These are phyloP conservation scores for Ganoderma sp. DNA, from an alignment of 1,284 basidiomycete genomes.

Conservation along the genomic window DNA sequence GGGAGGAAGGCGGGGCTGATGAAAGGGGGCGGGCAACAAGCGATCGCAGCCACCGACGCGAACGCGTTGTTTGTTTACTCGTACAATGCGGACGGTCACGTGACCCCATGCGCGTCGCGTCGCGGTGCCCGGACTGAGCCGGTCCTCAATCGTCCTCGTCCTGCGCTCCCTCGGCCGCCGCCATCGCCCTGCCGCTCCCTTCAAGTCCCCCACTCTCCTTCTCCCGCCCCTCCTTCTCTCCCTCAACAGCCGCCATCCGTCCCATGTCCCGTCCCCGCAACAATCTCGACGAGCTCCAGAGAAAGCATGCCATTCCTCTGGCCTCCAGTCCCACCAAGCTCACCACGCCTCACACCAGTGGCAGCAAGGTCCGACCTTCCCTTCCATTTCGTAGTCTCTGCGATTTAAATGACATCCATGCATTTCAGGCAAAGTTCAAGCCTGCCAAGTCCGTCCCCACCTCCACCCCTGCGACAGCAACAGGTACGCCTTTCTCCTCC, in stretches of 20 bases:
- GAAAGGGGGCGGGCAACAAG: background rate
- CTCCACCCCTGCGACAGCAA: conserved; percentile 21
- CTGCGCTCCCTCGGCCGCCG: conserved; percentile 25
- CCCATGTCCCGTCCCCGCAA: conserved; percentile 42
- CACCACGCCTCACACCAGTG: conserved; percentile 15
- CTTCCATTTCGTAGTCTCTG: background rate
- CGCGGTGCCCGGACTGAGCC: conserved; percentile 6
- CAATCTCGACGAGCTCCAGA: conserved; percentile 42
- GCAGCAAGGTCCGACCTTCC: conserved; percentile 29
- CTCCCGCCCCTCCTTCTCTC: conserved; percentile 1
- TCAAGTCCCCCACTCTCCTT: background rate
- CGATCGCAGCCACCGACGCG: background rate
- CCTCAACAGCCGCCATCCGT: conserved; percentile 5
- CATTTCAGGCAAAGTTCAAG: conserved; percentile 39
- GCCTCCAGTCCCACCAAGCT: conserved; percentile 22
- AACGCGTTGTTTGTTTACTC: conserved; percentile 16
- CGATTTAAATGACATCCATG: conserved; percentile 2
- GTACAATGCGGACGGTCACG: conserved; percentile 29
- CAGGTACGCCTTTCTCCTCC: conserved; percentile 25
- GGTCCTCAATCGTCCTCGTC: conserved; percentile 24
- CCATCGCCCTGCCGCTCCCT: conserved; percentile 5
- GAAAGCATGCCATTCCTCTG: conserved; percentile 24
- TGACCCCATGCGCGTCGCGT: conserved; percentile 32
- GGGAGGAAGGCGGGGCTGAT: background rate
- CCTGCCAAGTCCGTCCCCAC: conserved; percentile 35